Percentiles rank a stretch among this genome's conserved stretches.
Evolutionary conservation across 768 basidiomycete genomes (phyloP).

Genomic region (Russula earlei): DNA sequence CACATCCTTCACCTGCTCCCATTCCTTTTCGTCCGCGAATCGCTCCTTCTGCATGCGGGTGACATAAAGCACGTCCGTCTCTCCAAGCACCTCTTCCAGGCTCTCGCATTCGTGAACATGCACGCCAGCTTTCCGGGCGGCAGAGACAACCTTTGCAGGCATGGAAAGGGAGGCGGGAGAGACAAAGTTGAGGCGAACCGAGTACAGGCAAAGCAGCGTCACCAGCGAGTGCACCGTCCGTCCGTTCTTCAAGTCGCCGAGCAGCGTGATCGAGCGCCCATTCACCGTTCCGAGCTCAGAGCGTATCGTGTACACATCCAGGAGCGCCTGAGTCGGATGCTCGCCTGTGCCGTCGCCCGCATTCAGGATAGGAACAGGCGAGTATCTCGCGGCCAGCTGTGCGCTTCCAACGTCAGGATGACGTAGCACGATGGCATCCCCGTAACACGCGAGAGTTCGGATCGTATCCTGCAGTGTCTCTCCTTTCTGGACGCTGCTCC

Average conservation of each 20-base stretch:
- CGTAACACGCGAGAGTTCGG: constrained; percentile 89
- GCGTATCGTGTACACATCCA: constrained; percentile 91
- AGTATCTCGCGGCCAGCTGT: constrained; percentile 93
- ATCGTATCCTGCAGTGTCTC: constrained; percentile 91
- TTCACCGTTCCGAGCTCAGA: constrained; percentile 98
- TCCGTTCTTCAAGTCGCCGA: constrained; percentile 97
- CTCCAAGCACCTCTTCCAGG: constrained; percentile 83
- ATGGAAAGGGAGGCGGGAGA: constrained; percentile 79
- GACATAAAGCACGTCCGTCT: constrained; percentile 95
- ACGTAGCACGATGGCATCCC: constrained; percentile 87
- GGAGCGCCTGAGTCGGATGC: constrained; percentile 89
- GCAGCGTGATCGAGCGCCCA: constrained; percentile 82
- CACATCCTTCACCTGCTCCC: constrained; percentile 83
- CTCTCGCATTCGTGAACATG: constrained; percentile 72
- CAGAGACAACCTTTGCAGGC: constrained; percentile 77
- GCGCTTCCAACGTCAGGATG: constrained; percentile 92
- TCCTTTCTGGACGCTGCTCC: constrained; percentile 87
- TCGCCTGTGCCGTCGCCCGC: constrained; percentile 97
- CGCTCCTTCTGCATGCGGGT: constrained; percentile 95
- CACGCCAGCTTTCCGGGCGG: constrained; percentile 77
- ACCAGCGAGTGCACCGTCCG: constrained; percentile 96
- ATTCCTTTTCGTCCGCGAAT: constrained; percentile 72
- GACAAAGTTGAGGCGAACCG: constrained; percentile 92
- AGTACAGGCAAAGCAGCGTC: constrained; percentile 83
- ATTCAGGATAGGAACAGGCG: constrained; percentile 91